These are phyloP conservation scores for Lizanozyma gosingica DNA, from an alignment of 1,139 yeast species.

Conservation along the genomic window DNA sequence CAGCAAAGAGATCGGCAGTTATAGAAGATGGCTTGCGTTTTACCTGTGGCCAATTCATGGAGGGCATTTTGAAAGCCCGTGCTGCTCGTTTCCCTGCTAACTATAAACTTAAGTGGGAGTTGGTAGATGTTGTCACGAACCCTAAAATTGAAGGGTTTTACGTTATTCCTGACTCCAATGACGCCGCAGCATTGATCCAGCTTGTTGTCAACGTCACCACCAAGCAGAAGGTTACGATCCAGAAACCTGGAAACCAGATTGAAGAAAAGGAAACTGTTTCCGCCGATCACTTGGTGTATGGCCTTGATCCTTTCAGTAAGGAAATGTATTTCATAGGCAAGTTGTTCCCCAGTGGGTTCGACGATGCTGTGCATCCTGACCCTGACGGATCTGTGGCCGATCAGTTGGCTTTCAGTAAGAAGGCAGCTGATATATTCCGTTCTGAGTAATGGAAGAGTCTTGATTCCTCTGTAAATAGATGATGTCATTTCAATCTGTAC, in stretches of 20 bases:
- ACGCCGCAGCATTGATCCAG: constrained; percentile 33
- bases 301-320: constrained; percentile 32
- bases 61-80: neutral
- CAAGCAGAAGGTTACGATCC: constrained; percentile 27
- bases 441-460: constrained; percentile 6
- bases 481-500: constrained; percentile 1
- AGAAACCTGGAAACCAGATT: constrained; percentile 10
- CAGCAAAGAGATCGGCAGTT: neutral
- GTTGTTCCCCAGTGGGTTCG: constrained; percentile 23
- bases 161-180: constrained; percentile 33
- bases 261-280: constrained; percentile 19
- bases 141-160: constrained; percentile 34
- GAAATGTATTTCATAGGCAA: constrained; percentile 37
- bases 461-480: neutral
- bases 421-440: constrained; percentile 23
- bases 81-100: constrained; percentile 19
- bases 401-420: constrained; percentile 1
- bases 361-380: constrained; percentile 26
- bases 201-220: constrained; percentile 32
- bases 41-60: neutral
- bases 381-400: constrained; percentile 1
- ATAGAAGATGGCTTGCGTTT: neutral
- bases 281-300: constrained; percentile 32
- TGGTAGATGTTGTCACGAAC: constrained; percentile 25
- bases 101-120: constrained; percentile 32